These are phyloP conservation scores for Yamadazyma jaroonii DNA, from an alignment of 1,139 yeast genomes.

Conservation along the genomic window DNA sequence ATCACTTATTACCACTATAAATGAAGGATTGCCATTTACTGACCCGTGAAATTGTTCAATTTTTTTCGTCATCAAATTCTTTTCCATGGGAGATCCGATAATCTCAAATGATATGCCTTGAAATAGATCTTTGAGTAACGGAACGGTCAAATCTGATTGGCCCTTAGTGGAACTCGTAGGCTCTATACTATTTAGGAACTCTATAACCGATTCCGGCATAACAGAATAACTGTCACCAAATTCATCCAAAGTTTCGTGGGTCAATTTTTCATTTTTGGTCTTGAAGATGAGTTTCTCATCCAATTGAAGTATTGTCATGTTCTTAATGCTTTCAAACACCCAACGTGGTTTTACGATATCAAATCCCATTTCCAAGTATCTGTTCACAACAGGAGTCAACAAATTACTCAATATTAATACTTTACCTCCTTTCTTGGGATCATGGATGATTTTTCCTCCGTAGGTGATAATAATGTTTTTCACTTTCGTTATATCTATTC, in stretches of 20 bases:
- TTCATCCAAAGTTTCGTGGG: conserved; percentile 27
- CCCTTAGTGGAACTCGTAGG: neutral
- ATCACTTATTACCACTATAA: neutral
- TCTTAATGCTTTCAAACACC: conserved; percentile 63
- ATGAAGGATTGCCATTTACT: neutral
- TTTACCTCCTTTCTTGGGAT: conserved; percentile 16
- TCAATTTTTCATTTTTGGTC: conserved; percentile 10
- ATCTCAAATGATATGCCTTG: conserved; percentile 8
- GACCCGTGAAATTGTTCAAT: conserved; percentile 8
- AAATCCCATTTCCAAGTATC: conserved; percentile 43
- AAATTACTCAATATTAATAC: conserved; percentile 47
- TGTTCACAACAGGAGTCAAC: conserved; percentile 42
- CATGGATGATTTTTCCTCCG: conserved; percentile 46
- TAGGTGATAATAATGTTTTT: conserved; percentile 36
- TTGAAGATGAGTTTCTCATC: conserved; percentile 59
- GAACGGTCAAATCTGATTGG: neutral
- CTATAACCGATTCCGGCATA: conserved; percentile 10
- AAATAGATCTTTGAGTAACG: conserved; percentile 7
- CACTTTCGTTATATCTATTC: conserved; percentile 35
- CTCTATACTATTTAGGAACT: conserved; percentile 1
- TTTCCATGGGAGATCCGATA: conserved; percentile 5
- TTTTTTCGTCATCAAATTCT: conserved; percentile 6
- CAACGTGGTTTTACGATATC: conserved; percentile 69
- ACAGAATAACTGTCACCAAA: conserved; percentile 53
- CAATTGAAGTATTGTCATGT: conserved; percentile 42